A percentile compares a stretch with the other conserved stretches of the same genome.
These are phyloP conservation scores for Rosa hybrid DNA, from an alignment of 331 rosid species.

Conservation along the genomic window DNA sequence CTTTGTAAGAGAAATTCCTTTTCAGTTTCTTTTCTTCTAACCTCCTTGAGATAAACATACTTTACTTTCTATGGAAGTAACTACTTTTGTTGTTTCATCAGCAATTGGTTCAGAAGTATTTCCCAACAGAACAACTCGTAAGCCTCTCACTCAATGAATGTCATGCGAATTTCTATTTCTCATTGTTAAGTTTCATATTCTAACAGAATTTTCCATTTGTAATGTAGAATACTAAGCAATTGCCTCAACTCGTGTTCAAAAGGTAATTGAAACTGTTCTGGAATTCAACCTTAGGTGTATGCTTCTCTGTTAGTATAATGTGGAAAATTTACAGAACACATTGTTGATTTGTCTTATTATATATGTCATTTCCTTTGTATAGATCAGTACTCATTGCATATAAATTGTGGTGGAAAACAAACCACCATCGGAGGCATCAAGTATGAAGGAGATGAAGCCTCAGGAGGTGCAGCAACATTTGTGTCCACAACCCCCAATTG, in stretches of 20 bases:
- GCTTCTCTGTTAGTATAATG: not conserved
- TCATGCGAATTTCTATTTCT: not conserved
- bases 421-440: constrained; percentile 18
- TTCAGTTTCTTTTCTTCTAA: not conserved
- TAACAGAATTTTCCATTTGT: not conserved
- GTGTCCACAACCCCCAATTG: not conserved
- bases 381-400: constrained; percentile 24
- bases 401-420: constrained; percentile 36
- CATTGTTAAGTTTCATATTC: not conserved
- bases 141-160: constrained; percentile 4
- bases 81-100: constrained; percentile 1
- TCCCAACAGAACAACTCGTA: constrained; percentile 19
- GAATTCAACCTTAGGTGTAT: not conserved
- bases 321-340: not conserved
- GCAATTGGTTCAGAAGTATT: constrained; percentile 31
- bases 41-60: not conserved
- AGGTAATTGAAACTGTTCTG: constrained; percentile 6
- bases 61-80: not conserved
- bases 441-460: constrained; percentile 26
- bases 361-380: not conserved
- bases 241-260: constrained; percentile 23
- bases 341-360: not conserved
- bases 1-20: constrained; percentile 19
- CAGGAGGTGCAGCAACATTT: constrained; percentile 25
- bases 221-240: constrained; percentile 19